Conservation (phyloP, 2,329 filamentous ascomycete species). For the Penicillium sp. region DNA sequence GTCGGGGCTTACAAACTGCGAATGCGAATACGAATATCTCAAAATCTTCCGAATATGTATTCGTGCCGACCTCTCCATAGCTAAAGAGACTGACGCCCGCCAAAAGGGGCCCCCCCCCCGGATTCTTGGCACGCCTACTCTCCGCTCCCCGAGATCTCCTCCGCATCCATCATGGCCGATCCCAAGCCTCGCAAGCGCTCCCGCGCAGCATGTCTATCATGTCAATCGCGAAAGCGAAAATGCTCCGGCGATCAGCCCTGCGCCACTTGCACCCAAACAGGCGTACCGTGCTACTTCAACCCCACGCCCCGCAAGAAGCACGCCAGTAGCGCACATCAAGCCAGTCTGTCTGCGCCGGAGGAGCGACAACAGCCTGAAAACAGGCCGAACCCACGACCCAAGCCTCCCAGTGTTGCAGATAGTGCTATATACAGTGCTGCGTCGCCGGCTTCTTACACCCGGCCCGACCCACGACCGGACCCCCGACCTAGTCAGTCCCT, state of each 20-base stretch:
- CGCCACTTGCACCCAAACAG: constrained; percentile 57
- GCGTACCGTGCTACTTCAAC: constrained; percentile 58
- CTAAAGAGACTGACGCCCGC: too few relatives aligned
- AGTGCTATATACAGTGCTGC: constrained; percentile 5
- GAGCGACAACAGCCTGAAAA: constrained; percentile 15
- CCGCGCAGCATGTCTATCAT: constrained; percentile 55
- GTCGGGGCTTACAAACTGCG: too few relatives aligned
- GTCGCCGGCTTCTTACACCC: constrained; percentile 13
- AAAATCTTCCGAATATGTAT: too few relatives aligned
- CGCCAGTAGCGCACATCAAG: constrained; percentile 24
- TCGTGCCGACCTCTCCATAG: too few relatives aligned
- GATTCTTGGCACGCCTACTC: neutral
- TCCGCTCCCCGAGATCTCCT: too few relatives aligned
- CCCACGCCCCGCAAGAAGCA: constrained; percentile 36
- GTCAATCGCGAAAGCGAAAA: constrained; percentile 60
- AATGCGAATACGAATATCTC: too few relatives aligned
- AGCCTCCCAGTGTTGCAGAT: neutral
- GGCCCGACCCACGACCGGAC: constrained; percentile 3
- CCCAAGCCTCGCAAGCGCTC: constrained; percentile 43
- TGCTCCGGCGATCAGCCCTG: constrained; percentile 60
- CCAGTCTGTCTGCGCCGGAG: constrained; percentile 16
- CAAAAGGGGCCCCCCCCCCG: too few relatives aligned
- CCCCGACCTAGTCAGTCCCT: constrained; percentile 40
- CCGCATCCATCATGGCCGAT: constrained; percentile 33
- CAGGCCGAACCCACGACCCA: constrained; percentile 3